A percentile compares a stretch with the other conserved stretches of the same genome.
Evolutionary conservation across 148 eudicot genomes (phyloP).

Genomic region (Camellia lanceoleosa): DNA sequence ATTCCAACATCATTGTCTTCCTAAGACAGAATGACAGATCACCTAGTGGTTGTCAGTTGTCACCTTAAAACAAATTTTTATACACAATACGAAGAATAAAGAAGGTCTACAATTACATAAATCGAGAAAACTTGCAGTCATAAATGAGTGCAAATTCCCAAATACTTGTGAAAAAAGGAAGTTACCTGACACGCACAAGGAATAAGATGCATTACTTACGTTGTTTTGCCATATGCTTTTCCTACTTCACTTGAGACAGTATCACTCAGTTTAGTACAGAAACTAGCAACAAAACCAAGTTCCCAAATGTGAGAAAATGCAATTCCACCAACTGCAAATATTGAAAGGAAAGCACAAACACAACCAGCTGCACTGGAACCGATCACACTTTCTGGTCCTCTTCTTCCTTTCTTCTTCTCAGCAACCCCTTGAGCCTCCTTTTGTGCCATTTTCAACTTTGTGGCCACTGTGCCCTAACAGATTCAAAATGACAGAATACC

Average conservation of each 20-base stretch:
- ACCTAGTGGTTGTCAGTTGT: too few species aligned
- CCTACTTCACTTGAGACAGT: conserved; percentile 98
- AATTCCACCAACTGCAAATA: conserved; percentile 64
- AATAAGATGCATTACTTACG: conserved; percentile 46
- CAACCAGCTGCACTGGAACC: conserved; percentile 99
- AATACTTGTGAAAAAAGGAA: background rate
- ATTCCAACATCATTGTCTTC: too few species aligned
- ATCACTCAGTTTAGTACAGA: conserved; percentile 91
- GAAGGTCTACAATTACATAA: background rate
- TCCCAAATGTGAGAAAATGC: conserved; percentile 68
- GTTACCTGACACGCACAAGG: background rate
- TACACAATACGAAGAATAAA: background rate
- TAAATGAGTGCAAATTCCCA: background rate
- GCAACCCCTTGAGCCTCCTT: conserved; percentile 97
- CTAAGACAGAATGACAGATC: background rate
- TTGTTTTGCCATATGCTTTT: conserved; percentile 89
- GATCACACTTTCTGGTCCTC: conserved; percentile 95
- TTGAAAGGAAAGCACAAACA: conserved; percentile 83
- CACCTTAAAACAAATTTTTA: background rate
- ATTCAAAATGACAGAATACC: background rate
- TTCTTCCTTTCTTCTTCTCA: conserved; percentile 90
- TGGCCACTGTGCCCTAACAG: conserved; percentile 80
- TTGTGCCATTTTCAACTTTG: conserved; percentile 94
- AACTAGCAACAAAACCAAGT: conserved; percentile 95
- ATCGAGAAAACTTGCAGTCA: background rate